Conservation (phyloP, 2,329 filamentous ascomycete genomes). For the Aspergillus candidus region DNA sequence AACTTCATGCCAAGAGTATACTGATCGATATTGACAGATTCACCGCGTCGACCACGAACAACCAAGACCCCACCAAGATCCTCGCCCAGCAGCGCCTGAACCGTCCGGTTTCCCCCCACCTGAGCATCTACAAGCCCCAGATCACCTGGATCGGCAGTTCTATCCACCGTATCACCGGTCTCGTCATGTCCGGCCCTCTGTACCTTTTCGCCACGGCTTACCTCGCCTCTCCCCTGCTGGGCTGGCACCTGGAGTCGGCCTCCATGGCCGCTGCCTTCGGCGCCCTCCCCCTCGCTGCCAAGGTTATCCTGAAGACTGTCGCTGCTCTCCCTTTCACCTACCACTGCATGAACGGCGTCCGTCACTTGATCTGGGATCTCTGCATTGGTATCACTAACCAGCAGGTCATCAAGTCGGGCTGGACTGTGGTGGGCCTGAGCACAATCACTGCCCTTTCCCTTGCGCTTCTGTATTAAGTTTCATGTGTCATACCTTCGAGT, state of each 20-base stretch:
- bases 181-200: constrained; percentile 62
- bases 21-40: constrained; percentile 20
- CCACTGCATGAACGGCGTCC: constrained; percentile 62
- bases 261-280: constrained; percentile 60
- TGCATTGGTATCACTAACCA: constrained; percentile 58
- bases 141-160: constrained; percentile 76
- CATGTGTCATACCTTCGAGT: constrained; percentile 26
- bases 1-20: constrained; percentile 1
- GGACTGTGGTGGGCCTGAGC: constrained; percentile 55
- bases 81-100: constrained; percentile 73
- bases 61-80: constrained; percentile 45
- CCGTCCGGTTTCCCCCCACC: constrained; percentile 79
- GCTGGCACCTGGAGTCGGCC: constrained; percentile 62
- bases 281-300: constrained; percentile 53
- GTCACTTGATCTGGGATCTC: constrained; percentile 66
- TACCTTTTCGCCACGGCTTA: constrained; percentile 79
- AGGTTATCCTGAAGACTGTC: constrained; percentile 54
- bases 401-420: constrained; percentile 60
- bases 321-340: constrained; percentile 62
- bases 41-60: constrained; percentile 24
- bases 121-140: constrained; percentile 76
- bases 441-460: constrained; percentile 44
- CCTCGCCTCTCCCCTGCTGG: constrained; percentile 69
- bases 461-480: constrained; percentile 37
- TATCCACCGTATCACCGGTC: constrained; percentile 79